phyloP scores from a whole-genome alignment of 306 rosid genomes.

The Glycine latifolia region DNA sequence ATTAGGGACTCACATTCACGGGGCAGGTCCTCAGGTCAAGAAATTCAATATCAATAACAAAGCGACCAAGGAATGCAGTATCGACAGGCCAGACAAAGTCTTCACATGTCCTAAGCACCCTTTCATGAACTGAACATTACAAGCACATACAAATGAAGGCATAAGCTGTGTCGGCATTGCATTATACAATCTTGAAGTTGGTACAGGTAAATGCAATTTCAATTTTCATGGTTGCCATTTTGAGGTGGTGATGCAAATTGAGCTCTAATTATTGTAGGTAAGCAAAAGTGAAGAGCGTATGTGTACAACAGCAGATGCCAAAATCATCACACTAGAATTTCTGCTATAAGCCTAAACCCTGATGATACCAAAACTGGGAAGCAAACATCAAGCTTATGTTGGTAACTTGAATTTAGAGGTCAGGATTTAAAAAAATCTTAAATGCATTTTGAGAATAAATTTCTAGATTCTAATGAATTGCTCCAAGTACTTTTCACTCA shows the following conservation, averaged over 20 bases:
- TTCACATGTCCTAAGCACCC: constrained; percentile 67
- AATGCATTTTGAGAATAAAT: not conserved
- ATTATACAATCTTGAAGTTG: constrained; percentile 17
- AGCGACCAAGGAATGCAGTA: constrained; percentile 63
- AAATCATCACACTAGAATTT: not conserved
- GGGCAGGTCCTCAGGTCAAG: constrained; percentile 73
- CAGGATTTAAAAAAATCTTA: not conserved
- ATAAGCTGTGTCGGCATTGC: constrained; percentile 27
- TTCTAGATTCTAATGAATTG: not conserved
- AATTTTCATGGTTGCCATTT: too few species aligned
- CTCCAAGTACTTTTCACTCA: not conserved
- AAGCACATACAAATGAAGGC: not conserved
- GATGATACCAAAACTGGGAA: not conserved
- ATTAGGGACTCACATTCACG: constrained; percentile 62
- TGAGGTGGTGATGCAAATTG: not conserved
- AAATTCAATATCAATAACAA: constrained; percentile 76
- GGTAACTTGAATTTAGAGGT: not conserved
- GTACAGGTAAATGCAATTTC: not conserved
- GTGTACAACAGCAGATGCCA: not conserved
- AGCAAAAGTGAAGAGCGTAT: constrained; percentile 7
- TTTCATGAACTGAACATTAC: constrained; percentile 65
- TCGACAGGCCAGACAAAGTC: constrained; percentile 80
- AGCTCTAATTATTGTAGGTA: constrained; percentile 12
- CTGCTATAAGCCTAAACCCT: too few species aligned
- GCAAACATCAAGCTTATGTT: not conserved